phyloP scores from a whole-genome alignment of 768 basidiomycete genomes.

The Mycena belliarum region DNA sequence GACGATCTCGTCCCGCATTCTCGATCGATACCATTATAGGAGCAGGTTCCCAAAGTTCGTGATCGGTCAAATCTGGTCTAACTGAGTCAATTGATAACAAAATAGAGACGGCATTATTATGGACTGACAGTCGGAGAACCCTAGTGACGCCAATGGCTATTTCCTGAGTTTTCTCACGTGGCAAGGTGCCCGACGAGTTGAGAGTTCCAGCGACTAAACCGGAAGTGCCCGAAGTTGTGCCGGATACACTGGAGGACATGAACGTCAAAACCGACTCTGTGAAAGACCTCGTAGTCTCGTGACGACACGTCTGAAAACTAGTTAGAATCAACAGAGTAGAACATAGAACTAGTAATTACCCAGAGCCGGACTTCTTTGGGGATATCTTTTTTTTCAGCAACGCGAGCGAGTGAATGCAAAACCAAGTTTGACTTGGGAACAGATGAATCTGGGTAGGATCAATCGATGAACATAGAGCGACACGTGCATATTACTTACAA shows the following conservation, averaged over 20 bases:
- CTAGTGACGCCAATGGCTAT: conserved; percentile 47
- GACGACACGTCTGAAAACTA: conserved; percentile 33
- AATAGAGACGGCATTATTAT: neutral
- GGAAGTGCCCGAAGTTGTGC: conserved; percentile 29
- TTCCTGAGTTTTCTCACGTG: conserved; percentile 36
- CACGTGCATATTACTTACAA: conserved; percentile 41
- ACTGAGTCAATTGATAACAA: conserved; percentile 3
- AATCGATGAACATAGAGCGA: neutral
- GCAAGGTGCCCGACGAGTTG: conserved; percentile 44
- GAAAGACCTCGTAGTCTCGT: conserved; percentile 40
- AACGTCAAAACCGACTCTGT: conserved; percentile 48
- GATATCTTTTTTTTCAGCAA: conserved; percentile 13
- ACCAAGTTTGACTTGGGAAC: conserved; percentile 41
- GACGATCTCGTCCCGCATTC: conserved; percentile 52
- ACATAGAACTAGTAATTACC: conserved; percentile 33
- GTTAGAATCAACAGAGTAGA: neutral
- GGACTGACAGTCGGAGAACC: conserved; percentile 56
- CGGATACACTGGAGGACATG: conserved; percentile 37
- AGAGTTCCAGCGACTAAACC: conserved; percentile 50
- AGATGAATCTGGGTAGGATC: conserved; percentile 30
- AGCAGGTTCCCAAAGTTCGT: conserved; percentile 50
- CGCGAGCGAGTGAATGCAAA: conserved; percentile 33
- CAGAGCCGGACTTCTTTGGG: conserved; percentile 33
- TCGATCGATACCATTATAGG: conserved; percentile 45
- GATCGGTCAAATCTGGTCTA: conserved; percentile 56